A percentile compares a stretch with the other conserved stretches of the same genome.
Evolutionary conservation across 768 basidiomycete species (phyloP).

Genomic region (Rhizopogon rudus): DNA sequence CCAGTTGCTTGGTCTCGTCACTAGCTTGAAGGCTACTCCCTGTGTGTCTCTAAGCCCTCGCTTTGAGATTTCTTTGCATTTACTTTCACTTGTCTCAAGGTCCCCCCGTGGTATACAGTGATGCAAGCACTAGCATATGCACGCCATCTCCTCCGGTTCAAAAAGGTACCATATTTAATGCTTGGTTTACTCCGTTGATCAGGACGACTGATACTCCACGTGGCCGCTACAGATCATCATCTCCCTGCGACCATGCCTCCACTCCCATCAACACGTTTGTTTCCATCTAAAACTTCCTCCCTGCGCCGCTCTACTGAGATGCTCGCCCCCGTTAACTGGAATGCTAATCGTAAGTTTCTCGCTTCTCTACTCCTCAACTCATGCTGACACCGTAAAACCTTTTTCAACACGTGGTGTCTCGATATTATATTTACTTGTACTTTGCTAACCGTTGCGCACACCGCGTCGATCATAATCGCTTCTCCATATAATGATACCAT

Average conservation of each 20-base stretch:
- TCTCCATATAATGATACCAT: not conserved
- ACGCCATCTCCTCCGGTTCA: not conserved
- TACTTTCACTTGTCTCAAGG: not conserved
- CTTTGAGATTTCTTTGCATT: not conserved
- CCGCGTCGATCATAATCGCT: not conserved
- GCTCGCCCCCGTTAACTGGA: not conserved
- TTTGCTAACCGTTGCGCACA: not conserved
- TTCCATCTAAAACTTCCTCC: not conserved
- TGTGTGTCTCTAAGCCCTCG: not conserved
- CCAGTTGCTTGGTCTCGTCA: not conserved
- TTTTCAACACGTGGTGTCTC: not conserved
- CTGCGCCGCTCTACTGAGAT: not conserved
- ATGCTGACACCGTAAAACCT: not conserved
- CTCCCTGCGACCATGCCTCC: not conserved
- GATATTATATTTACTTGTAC: not conserved
- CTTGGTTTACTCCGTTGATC: not conserved
- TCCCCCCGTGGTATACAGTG: not conserved
- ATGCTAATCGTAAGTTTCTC: not conserved
- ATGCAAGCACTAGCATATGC: not conserved
- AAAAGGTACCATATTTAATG: not conserved
- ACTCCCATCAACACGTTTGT: not conserved
- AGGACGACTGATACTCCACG: not conserved
- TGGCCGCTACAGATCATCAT: not conserved
- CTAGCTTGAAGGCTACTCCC: not conserved
- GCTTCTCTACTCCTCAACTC: not conserved